Conservation (phyloP, 441 rosid genomes). For the Adansonia madagascariensis region DNA sequence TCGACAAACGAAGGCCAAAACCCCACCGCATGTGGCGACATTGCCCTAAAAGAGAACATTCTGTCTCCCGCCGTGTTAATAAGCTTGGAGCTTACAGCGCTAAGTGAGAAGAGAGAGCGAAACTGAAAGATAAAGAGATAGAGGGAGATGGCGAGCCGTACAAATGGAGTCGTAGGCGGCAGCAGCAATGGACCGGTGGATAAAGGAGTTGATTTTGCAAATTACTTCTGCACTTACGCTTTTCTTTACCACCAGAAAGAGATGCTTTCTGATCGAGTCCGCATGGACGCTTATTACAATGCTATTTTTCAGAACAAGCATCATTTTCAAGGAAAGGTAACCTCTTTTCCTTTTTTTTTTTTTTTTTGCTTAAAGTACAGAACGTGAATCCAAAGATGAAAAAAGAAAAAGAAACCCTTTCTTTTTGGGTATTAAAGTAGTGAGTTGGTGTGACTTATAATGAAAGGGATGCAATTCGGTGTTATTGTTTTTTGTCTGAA, state of each 20-base stretch:
- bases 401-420: not conserved
- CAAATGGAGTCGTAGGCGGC: constrained; percentile 42
- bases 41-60: constrained; percentile 37
- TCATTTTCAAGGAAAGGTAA: constrained; percentile 84
- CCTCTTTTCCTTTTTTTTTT: not conserved
- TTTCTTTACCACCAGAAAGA: constrained; percentile 96
- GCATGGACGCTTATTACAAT: constrained; percentile 93
- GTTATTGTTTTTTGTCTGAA: not conserved
- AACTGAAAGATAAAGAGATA: constrained; percentile 15
- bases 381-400: constrained; percentile 9
- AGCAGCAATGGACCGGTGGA: constrained; percentile 58
- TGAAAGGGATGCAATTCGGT: not conserved
- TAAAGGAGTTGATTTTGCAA: constrained; percentile 84
- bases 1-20: not conserved
- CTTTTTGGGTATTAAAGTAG: constrained; percentile 1
- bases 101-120: constrained; percentile 1
- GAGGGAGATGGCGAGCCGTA: constrained; percentile 51
- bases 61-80: constrained; percentile 2
- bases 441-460: not conserved
- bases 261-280: constrained; percentile 96
- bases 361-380: not conserved
- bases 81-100: not conserved
- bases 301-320: constrained; percentile 74
- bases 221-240: constrained; percentile 89
- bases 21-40: constrained; percentile 1